phyloP scores from a whole-genome alignment of 352 stramenopile species.

The Phytophthora capsici region DNA sequence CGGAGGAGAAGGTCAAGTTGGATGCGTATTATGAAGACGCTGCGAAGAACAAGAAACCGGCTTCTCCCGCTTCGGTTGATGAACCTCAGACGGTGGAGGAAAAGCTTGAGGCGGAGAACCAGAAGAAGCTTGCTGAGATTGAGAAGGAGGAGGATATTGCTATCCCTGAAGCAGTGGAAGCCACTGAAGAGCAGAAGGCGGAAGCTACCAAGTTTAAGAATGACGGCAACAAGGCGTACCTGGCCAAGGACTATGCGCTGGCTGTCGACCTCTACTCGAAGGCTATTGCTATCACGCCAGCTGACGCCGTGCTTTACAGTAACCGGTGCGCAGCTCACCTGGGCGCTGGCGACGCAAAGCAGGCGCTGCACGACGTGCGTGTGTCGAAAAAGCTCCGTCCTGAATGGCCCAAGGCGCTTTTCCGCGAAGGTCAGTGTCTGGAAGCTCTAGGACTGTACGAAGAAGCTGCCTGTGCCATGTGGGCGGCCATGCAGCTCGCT shows the following conservation, averaged over 20 bases:
- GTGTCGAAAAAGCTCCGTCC: conserved; percentile 84
- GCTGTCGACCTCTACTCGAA: conserved; percentile 70
- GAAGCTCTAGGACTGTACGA: conserved; percentile 77
- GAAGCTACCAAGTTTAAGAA: conserved; percentile 67
- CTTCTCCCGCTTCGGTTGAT: not conserved
- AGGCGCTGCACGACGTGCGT: conserved; percentile 79
- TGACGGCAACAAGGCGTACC: conserved; percentile 73
- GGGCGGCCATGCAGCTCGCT: conserved; percentile 74
- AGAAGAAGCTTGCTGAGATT: conserved; percentile 44
- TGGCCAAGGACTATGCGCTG: conserved; percentile 62
- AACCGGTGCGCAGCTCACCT: conserved; percentile 83
- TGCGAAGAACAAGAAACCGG: conserved; percentile 37
- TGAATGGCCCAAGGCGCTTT: conserved; percentile 83
- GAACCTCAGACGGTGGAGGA: conserved; percentile 39
- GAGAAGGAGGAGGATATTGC: conserved; percentile 55
- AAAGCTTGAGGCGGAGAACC: conserved; percentile 53
- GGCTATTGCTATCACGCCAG: conserved; percentile 63
- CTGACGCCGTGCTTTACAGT: conserved; percentile 76
- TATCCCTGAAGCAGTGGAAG: conserved; percentile 45
- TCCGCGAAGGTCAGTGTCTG: conserved; percentile 85
- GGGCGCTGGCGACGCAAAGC: conserved; percentile 60
- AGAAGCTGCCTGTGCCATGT: conserved; percentile 77
- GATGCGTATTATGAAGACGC: conserved; percentile 63
- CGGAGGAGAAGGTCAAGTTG: conserved; percentile 64
- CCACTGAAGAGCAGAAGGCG: conserved; percentile 45